Evolutionary conservation across 176 grass and related monocot species (phyloP), one percentile per base, ranked within the genome.

Genomic region (Triticum dicoccoides): DNA sequence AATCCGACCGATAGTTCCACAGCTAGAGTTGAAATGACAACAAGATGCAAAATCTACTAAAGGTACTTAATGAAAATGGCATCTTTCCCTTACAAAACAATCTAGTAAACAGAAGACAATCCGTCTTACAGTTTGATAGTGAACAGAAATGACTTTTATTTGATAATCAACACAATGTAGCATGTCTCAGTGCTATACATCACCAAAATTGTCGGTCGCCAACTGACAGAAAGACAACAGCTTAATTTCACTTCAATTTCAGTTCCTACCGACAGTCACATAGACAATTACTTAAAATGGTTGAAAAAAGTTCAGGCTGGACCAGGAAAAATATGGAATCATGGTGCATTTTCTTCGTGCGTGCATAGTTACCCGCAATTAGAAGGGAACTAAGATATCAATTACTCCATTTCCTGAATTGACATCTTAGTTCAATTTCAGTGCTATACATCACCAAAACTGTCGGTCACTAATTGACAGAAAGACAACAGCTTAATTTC

Each of bases 151-250:
- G 9, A 62, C 2, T 76, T 5, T 5, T 35, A 67, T 23, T 49
- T 5, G 70, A 44, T 38, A 69, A 76, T 70, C 23, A 62, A 61
- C 78, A 86, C 18, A 81, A 47, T 77, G 83, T 35, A 82, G 47
- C 45, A 45, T 85, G 61, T 66, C 11, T 21, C 39, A n/a, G 27
- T 58, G 33, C 6, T 27, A 58, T 11, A 69, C 30, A 45, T 8
- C 61, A 10, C 61, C 27, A 84, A 13, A 29, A 77, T 24, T 11
- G 65, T 21, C 24, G 11, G 39, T 30, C 25, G 4, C 68, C 11
- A 47, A 41, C n/a, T 4, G 11, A 67, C 44, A 79, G n/a, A 21
- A 54, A 29, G 24, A 5, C 5, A 29, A 11, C 42, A 59, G 1
- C 18, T 79, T 42, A 54, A 13, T 27, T 47, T 47, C 84, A 54